Percentiles rank a stretch among this genome's conserved stretches.
These are phyloP conservation scores for Mycena sanguinolenta DNA, from an alignment of 768 basidiomycete species.

Conservation along the genomic window DNA sequence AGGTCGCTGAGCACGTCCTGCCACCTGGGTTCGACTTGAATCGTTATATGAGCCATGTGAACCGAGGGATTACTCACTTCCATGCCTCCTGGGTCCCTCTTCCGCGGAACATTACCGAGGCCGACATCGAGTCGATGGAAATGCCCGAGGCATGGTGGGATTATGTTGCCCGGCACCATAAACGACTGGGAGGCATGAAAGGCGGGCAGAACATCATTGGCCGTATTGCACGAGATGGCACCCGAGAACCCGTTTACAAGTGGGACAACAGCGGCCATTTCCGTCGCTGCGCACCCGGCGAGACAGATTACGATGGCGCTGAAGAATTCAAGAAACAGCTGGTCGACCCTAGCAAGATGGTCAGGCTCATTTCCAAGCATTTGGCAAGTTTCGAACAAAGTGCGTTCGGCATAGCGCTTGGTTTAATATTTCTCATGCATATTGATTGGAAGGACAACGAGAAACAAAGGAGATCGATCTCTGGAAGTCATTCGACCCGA, in stretches of 20 bases:
- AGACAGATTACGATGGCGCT: not conserved
- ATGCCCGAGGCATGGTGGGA: not conserved
- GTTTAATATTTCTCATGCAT: too few relatives aligned
- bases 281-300: slow-evolving; percentile 3
- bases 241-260: not conserved
- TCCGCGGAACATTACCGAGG: slow-evolving; percentile 6
- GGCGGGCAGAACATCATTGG: slow-evolving; percentile 13
- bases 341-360: not conserved
- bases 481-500: too few relatives aligned
- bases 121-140: not conserved
- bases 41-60: slow-evolving; percentile 14
- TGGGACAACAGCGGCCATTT: not conserved
- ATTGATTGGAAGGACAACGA: too few relatives aligned
- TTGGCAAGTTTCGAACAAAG: not conserved
- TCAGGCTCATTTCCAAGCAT: too few relatives aligned
- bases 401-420: too few relatives aligned
- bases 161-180: not conserved
- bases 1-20: too few relatives aligned
- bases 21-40: slow-evolving; percentile 7
- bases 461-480: too few relatives aligned
- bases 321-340: not conserved
- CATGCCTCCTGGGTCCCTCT: too few relatives aligned
- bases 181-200: not conserved
- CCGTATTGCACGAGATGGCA: not conserved
- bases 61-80: slow-evolving; percentile 15